Evolutionary conservation across 371 early-diverging fungal species (phyloP).

Genomic region (Blakeslea trispora): DNA sequence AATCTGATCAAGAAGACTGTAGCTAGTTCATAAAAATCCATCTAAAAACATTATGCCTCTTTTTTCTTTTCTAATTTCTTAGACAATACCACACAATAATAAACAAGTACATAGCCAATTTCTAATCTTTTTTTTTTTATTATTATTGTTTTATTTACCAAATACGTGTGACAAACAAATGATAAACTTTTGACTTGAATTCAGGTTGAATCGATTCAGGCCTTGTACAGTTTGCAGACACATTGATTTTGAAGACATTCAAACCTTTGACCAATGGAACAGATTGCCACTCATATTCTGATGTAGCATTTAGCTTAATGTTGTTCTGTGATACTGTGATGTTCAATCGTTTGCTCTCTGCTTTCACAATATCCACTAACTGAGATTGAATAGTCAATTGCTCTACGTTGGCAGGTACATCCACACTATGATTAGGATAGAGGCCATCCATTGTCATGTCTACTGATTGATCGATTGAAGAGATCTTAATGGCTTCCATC

Average conservation of each 20-base stretch:
- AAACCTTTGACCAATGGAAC: slow-evolving; percentile 28
- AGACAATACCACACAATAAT: not conserved
- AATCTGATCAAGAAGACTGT: slow-evolving; percentile 60
- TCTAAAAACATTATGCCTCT: too few relatives aligned
- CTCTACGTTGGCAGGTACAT: slow-evolving; percentile 27
- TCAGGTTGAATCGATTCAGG: slow-evolving; percentile 32
- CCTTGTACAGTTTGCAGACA: slow-evolving; percentile 38
- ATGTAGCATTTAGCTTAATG: slow-evolving; percentile 24
- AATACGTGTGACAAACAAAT: slow-evolving; percentile 37
- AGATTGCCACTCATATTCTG: slow-evolving; percentile 25
- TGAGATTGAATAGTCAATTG: slow-evolving; percentile 29
- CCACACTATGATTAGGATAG: slow-evolving; percentile 34
- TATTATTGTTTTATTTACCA: slow-evolving; percentile 21
- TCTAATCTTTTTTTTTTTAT: not conserved
- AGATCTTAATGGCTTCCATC: slow-evolving; percentile 12
- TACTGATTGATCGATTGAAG: slow-evolving; percentile 14
- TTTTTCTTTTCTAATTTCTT: too few relatives aligned
- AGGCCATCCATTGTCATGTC: slow-evolving; percentile 27
- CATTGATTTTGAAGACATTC: slow-evolving; percentile 38
- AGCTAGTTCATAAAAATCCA: not conserved
- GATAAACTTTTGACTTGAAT: slow-evolving; percentile 38
- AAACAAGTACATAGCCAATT: not conserved
- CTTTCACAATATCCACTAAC: slow-evolving; percentile 19
- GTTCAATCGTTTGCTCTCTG: slow-evolving; percentile 28
- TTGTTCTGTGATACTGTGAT: slow-evolving; percentile 40